Evolutionary conservation across 1,284 basidiomycete genomes (phyloP).

Genomic region (Naganishia albida): DNA sequence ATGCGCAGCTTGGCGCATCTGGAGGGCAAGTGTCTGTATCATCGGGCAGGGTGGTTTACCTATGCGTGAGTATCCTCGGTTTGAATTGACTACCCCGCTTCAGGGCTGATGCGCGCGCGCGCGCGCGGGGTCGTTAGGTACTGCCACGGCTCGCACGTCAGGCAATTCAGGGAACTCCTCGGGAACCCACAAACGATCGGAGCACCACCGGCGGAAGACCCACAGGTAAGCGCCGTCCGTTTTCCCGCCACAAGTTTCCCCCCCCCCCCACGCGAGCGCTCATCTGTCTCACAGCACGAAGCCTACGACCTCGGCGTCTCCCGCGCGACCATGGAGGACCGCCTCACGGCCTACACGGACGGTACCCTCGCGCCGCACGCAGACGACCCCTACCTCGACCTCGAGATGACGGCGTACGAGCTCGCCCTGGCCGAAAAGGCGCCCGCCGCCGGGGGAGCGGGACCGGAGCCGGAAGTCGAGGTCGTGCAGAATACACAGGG

Average conservation of each 20-base stretch:
- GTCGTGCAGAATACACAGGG: constrained; percentile 51
- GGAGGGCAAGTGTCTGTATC: constrained; percentile 55
- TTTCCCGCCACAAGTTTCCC: no score
- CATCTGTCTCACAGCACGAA: constrained; percentile 38
- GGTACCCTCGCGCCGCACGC: not conserved
- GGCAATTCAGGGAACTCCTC: constrained; percentile 77
- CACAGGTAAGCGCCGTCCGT: constrained; percentile 63
- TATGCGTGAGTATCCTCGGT: constrained; percentile 62
- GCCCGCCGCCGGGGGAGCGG: no score
- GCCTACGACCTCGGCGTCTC: constrained; percentile 49
- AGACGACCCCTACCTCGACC: constrained; percentile 17
- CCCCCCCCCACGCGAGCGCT: not conserved
- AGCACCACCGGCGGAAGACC: constrained; percentile 77
- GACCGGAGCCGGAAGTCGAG: not conserved
- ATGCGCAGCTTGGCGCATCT: constrained; percentile 54
- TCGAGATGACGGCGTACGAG: constrained; percentile 18
- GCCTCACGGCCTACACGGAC: constrained; percentile 12
- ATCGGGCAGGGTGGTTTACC: constrained; percentile 76
- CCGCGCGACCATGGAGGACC: constrained; percentile 12
- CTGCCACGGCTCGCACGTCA: constrained; percentile 84
- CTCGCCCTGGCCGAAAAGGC: constrained; percentile 18
- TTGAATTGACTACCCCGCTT: not conserved
- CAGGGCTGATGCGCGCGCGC: not conserved
- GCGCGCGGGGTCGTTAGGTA: constrained; percentile 56
- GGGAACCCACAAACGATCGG: constrained; percentile 65